Conservation (phyloP, 495 filamentous ascomycete species). For the Tuber aestivum region DNA sequence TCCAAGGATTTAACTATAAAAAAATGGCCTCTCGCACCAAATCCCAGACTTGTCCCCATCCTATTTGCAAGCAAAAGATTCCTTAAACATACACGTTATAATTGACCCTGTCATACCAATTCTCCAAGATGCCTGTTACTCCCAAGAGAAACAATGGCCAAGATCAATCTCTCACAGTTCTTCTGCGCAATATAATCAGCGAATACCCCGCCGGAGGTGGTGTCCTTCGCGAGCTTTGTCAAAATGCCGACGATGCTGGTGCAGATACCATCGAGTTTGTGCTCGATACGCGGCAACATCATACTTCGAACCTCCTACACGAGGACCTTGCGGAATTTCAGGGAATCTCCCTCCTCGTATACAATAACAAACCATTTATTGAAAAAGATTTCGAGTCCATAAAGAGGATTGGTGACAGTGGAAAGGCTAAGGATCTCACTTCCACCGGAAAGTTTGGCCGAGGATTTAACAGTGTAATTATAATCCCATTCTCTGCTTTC, state of each 20-base stretch:
- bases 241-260: slow-evolving; percentile 45
- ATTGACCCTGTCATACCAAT: neutral
- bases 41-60: neutral
- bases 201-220: slow-evolving; percentile 45
- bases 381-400: slow-evolving; percentile 45
- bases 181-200: slow-evolving; percentile 42
- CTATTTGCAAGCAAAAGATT: neutral
- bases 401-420: slow-evolving; percentile 44
- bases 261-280: slow-evolving; percentile 42
- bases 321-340: slow-evolving; percentile 42
- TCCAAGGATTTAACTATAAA: too few species aligned
- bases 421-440: slow-evolving; percentile 42
- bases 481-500: neutral
- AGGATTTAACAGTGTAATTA: slow-evolving; percentile 44
- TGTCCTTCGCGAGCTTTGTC: slow-evolving; percentile 44
- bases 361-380: slow-evolving; percentile 45
- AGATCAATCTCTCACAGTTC: slow-evolving; percentile 37
- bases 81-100: neutral
- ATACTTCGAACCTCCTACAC: slow-evolving; percentile 40
- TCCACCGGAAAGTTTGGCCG: slow-evolving; percentile 46
- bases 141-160: slow-evolving; percentile 38
- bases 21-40: neutral
- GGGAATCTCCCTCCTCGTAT: slow-evolving; percentile 46
- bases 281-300: slow-evolving; percentile 39
- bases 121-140: slow-evolving; percentile 22